Conservation (phyloP, 352 stramenopile genomes). For the Pythium rishiriense region DNA sequence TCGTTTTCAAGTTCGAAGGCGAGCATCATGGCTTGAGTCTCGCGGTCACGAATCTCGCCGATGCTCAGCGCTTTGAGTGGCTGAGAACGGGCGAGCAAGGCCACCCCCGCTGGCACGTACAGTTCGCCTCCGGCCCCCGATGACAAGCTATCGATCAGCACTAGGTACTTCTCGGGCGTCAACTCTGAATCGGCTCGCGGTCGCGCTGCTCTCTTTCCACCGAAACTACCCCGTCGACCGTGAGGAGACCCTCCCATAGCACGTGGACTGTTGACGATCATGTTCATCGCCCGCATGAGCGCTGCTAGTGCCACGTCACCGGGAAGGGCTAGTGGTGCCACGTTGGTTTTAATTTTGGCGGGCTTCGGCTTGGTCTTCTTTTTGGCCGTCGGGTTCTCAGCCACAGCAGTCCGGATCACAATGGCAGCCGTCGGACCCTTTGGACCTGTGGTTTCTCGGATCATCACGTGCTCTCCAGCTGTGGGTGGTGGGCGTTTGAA, state of each 20-base stretch:
- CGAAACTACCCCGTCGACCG: too few relatives aligned
- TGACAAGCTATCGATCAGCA: conserved; percentile 3
- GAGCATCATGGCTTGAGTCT: background rate
- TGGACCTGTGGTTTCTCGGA: background rate
- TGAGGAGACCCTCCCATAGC: background rate
- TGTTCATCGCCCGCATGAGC: conserved; percentile 3
- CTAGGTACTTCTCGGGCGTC: conserved; percentile 4
- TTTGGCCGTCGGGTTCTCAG: background rate
- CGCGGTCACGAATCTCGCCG: background rate
- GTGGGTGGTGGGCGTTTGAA: conserved; percentile 9
- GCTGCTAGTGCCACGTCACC: background rate
- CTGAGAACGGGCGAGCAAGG: conserved; percentile 4
- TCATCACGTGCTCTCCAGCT: conserved; percentile 3
- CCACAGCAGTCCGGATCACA: background rate
- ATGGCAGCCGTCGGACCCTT: conserved; percentile 2
- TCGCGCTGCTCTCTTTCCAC: too few relatives aligned
- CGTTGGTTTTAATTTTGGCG: background rate
- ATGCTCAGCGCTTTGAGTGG: background rate
- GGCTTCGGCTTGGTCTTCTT: conserved; percentile 1
- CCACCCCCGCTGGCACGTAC: background rate
- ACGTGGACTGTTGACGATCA: conserved; percentile 1
- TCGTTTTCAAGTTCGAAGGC: background rate
- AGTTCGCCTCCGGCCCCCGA: background rate
- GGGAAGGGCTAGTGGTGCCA: background rate
- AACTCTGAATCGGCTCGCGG: background rate